Base-by-base conservation (phyloP, 2,329 filamentous ascomycete genomes). In the Tricladium varicosporioides region DNA sequence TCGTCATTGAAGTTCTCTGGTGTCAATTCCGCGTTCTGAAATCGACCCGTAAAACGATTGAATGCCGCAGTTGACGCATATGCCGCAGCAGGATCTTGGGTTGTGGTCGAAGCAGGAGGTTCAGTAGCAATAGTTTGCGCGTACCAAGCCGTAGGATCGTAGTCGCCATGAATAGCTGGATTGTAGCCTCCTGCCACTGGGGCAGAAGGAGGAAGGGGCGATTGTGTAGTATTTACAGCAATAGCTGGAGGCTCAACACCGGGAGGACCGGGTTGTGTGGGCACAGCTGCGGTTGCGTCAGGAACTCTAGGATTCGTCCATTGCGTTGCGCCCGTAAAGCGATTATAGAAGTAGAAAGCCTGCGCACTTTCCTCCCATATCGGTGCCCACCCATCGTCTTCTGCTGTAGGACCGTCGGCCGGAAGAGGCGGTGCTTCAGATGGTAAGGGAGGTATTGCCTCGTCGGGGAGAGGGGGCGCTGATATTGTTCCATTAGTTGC, bases 121-220 rank as follows among this genome's bases (percentile, higher is more conserved):
- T 73, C 72, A 43, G 73, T 62, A 10, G 70, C 64, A 48, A 76
- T 73, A 46, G 79, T 71, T 69, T 89, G 82, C 10, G 94, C 93
- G 71, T 99, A 99, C 77, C 92, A 89, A n/a, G 94, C 93, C 59
- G 87, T 94, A 3, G 92, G 92, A 68, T 99, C 94, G 77, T 97
- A 99, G 75, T 92, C 89, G 65, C 94, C 94, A 72, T 99, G 94
- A 47, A 99, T 93, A 19, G 91, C 89, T 1, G 94, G 94, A 70
- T 97, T 96, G 76, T 99, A 99, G 60, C 93, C 92, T 57, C 87
- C 87, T 5, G 80, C 82, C 18, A 82, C 75, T 54, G 74, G 70
- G 60, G 65, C 64, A 48, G 68, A 59, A 33, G 64, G 58, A 31
- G 67, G 47, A 65, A 67, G 61, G 43, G 66, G 60, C 32, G 63